Conservation (phyloP, 306 rosid genomes). For the Ceratonia siliqua region DNA sequence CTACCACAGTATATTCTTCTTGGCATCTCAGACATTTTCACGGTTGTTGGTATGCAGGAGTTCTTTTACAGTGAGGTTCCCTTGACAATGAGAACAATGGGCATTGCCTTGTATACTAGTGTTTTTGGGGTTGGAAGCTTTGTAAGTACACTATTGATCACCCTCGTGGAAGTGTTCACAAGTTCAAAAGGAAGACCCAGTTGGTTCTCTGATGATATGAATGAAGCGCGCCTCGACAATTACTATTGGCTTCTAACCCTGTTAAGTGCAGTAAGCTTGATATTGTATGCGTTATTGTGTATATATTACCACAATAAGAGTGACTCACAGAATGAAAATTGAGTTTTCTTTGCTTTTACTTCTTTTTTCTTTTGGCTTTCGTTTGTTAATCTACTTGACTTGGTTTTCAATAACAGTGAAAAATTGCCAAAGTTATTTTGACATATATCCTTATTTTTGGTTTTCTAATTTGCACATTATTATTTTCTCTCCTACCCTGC, state of each 20-base stretch:
- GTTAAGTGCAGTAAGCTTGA: slow-evolving; percentile 53
- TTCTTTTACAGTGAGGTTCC: slow-evolving; percentile 94
- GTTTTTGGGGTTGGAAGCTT: slow-evolving; percentile 97
- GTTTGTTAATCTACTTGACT: neutral
- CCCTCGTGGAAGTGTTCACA: slow-evolving; percentile 62
- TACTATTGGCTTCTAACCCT: slow-evolving; percentile 85
- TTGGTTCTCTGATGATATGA: slow-evolving; percentile 93
- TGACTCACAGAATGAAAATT: slow-evolving; percentile 50
- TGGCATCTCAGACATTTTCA: slow-evolving; percentile 88
- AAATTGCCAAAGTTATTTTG: too few species aligned
- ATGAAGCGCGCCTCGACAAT: slow-evolving; percentile 68
- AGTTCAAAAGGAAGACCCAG: slow-evolving; percentile 49
- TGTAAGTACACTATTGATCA: slow-evolving; percentile 76
- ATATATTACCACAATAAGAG: slow-evolving; percentile 48
- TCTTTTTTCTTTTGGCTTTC: neutral
- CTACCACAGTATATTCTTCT: slow-evolving; percentile 84
- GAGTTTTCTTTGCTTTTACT: neutral
- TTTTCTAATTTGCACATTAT: too few species aligned
- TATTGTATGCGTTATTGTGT: slow-evolving; percentile 61
- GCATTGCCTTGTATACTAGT: slow-evolving; percentile 77
- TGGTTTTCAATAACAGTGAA: neutral
- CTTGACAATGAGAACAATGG: slow-evolving; percentile 78
- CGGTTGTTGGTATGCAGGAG: slow-evolving; percentile 97
- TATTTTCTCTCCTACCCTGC: too few species aligned
- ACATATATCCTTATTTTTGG: too few species aligned